These are phyloP conservation scores for Mucor circinelloides DNA, from an alignment of 371 early-diverging fungal species.

Conservation along the genomic window DNA sequence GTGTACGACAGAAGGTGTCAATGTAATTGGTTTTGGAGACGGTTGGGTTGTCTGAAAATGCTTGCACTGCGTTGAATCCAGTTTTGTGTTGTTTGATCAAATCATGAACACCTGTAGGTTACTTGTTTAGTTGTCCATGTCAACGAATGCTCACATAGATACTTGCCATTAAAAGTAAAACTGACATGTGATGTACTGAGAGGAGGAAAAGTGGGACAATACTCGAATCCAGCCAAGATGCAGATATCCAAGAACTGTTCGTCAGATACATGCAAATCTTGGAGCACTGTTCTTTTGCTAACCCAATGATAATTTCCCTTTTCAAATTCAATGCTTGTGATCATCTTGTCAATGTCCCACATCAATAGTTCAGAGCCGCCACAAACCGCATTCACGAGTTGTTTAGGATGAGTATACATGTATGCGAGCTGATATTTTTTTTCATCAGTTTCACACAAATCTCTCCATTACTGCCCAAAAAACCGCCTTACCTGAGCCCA, in stretches of 20 bases:
- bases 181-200: conserved; percentile 53
- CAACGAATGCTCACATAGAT: background rate
- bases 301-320: conserved; percentile 72
- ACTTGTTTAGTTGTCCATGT: background rate
- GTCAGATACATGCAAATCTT: conserved; percentile 63
- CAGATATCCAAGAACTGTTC: conserved; percentile 86
- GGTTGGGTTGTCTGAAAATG: conserved; percentile 61
- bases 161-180: conserved; percentile 66
- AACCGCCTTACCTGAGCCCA: conserved; percentile 80
- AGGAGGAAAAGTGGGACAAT: conserved; percentile 75
- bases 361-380: conserved; percentile 76
- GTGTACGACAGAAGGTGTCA: conserved; percentile 73
- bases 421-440: conserved; percentile 63
- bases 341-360: conserved; percentile 80
- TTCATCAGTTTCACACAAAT: background rate
- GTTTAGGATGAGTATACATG: conserved; percentile 69
- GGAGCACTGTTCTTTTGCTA: conserved; percentile 65
- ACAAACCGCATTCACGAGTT: conserved; percentile 73
- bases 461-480: too few species aligned
- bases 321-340: conserved; percentile 67
- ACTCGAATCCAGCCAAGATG: conserved; percentile 81
- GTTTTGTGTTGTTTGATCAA: conserved; percentile 69
- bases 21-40: conserved; percentile 65
- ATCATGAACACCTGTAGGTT: conserved; percentile 55
- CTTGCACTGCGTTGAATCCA: conserved; percentile 76